Evolutionary conservation across 345 rosid species (phyloP), one percentile per base, ranked within the genome.

Genomic region (Erucastrum elatum): DNA sequence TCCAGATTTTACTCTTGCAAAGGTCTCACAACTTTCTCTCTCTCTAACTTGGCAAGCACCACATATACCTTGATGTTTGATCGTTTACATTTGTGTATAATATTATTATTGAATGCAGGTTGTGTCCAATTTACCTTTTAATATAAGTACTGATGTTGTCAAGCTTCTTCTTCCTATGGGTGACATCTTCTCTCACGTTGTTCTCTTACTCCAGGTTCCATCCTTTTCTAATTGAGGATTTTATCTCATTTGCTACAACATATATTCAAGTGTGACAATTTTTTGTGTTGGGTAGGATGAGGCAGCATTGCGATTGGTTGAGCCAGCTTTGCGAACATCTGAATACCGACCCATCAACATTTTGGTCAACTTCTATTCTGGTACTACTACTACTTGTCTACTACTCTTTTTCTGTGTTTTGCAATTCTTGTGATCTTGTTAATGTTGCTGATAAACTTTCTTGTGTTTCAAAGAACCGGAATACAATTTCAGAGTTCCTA

Each of bases 121-220:
- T 13, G 97, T 94, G 10, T 74, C 98, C 63, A 94, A 91, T 72
- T 84, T 92, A 71, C 98, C 97, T 55, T 94, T 92, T 64, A 94
- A 92, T 83, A 88, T 94, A 56, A 92, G 92, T 83, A 94, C 88
- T 17, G 97, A 94, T 78, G 89, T 92, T 26, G 84, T 92, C 71
- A 94, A 87, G 82, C 89, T 78, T 74, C 88, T 94, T 81, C 95
- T 94, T 21, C 58, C 58, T 51, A 51, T 51, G 58, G 58, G 58
- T 74, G 97, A 88, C 83, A 88, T 91, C 55, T 89, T 92, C 82
- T 90, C 98, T 4, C 88, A 92, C 84, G 92, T 94, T 63, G 90
- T 90, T 83, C 97, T 94, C 81, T 84, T 94, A 76, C 95, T 94
- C 60, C 98, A 94, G 95, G 97, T 25, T 39, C 46, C 46, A 8